Base-by-base conservation (phyloP, 257 asterid species). In the Lycium ferocissimum region DNA sequence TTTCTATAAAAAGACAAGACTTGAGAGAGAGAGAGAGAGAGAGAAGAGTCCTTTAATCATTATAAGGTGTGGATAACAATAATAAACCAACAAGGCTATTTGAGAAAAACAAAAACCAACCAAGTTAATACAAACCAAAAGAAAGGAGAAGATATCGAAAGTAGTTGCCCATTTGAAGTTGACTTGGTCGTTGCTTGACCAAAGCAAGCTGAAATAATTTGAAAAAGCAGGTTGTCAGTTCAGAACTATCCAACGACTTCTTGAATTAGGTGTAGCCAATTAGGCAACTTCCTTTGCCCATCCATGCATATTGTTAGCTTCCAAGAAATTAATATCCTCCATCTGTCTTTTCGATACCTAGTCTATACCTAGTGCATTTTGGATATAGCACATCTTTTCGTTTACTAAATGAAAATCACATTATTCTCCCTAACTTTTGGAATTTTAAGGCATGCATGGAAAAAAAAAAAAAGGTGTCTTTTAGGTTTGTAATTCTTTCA, bases 201-300 rank as follows among this genome's bases (percentile, higher is more conserved):
- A 51, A 51, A 51, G 22, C 13, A 76, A 76, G 26, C 47, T 75
- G 2, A 71, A 40, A 45, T 72, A 47, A 11, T 6, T 35, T 12
- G 4, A 2, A 69, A 17, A 69, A 69, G 0, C 51, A 7, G 2
- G 0, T 14, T 47, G 47, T 3, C n/a, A 75, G 20, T 75, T 49
- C 17, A 73, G 17, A 75, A 49, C 7, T 13, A 45, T 14, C 17
- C 61, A 58, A 58, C 10, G 1, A 62, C 38, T 13, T 76, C 47
- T 0, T 76, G 47, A 51, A 76, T 76, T 75, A 47, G 43, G 61
- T 75, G 20, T 75, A 75, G 20, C 81, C 81, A 40, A 22, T 22
- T 22, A 63, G 67, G 35, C 67, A 26, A 22, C 33, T 63, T 63
- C 7, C 3, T 67, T 75, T 22, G 43, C 7, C 20, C 61, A 12